Conservation (phyloP, 768 basidiomycete genomes). For the Termitomyces sp. region DNA sequence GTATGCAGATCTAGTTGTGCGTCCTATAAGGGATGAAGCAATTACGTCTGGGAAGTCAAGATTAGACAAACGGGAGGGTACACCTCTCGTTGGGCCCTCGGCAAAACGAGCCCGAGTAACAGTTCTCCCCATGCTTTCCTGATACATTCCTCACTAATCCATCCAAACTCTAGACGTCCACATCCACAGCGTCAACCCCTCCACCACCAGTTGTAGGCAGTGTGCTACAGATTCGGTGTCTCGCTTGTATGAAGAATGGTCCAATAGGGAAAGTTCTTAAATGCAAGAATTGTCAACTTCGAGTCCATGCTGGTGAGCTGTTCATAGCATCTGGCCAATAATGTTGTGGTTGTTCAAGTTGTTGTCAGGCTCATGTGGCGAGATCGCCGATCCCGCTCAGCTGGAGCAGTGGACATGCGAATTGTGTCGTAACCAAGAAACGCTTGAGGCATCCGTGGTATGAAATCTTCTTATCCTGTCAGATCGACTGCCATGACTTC, state of each 20-base stretch:
- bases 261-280: constrained; percentile 73
- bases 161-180: constrained; percentile 32
- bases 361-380: constrained; percentile 63
- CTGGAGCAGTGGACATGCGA: constrained; percentile 84
- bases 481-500: constrained; percentile 1
- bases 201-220: constrained; percentile 54
- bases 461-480: constrained; percentile 16
- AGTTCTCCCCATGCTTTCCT: not conserved
- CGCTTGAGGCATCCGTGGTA: constrained; percentile 78
- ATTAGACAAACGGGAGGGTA: constrained; percentile 60
- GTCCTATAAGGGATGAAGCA: constrained; percentile 65
- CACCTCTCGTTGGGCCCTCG: constrained; percentile 39
- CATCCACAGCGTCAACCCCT: constrained; percentile 54
- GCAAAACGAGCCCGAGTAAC: constrained; percentile 41
- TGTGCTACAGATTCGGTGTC: constrained; percentile 64
- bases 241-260: constrained; percentile 70
- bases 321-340: not conserved
- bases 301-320: constrained; percentile 69
- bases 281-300: constrained; percentile 76
- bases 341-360: not conserved
- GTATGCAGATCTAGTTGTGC: constrained; percentile 83
- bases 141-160: not conserved
- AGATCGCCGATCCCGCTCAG: constrained; percentile 53
- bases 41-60: constrained; percentile 47
- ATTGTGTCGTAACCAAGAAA: constrained; percentile 79